Conservation (phyloP, 306 rosid species). For the Quercus aquifolioides region DNA sequence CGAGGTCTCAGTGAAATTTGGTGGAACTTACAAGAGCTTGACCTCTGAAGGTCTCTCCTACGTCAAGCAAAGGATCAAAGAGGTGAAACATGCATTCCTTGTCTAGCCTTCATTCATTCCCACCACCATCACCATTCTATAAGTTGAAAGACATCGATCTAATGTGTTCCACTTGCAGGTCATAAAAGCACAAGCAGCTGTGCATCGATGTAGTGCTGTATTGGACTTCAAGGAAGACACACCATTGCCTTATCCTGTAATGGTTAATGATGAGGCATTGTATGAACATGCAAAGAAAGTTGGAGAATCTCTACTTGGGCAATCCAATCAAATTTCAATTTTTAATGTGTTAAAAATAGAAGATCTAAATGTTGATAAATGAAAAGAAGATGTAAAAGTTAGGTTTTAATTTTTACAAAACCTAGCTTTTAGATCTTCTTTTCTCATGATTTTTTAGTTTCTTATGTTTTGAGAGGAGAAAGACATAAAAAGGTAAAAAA, state of each 20-base stretch:
- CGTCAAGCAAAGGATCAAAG: conserved; percentile 34
- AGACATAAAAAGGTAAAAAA: too few relatives aligned
- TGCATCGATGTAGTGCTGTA: conserved; percentile 26
- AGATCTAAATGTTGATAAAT: too few relatives aligned
- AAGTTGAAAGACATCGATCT: neutral
- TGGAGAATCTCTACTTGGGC: conserved; percentile 39
- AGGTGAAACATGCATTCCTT: conserved; percentile 20
- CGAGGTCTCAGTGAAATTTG: conserved; percentile 28
- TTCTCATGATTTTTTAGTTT: too few relatives aligned
- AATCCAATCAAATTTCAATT: conserved; percentile 6
- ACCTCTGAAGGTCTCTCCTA: conserved; percentile 26
- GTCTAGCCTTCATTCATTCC: neutral
- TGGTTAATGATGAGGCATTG: conserved; percentile 38
- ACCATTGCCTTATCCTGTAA: conserved; percentile 33
- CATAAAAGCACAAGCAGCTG: conserved; percentile 37
- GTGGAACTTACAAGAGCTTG: conserved; percentile 36
- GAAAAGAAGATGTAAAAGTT: too few relatives aligned
- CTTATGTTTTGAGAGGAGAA: too few relatives aligned
- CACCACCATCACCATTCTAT: neutral
- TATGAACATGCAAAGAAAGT: conserved; percentile 41
- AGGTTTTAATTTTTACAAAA: too few relatives aligned
- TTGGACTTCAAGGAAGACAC: conserved; percentile 52
- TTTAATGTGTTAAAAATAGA: too few relatives aligned
- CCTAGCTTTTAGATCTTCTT: too few relatives aligned
- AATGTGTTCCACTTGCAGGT: conserved; percentile 19